Evolutionary conservation across 75 land plant species (phyloP), one percentile per base, ranked within the genome.

Genomic region (Isoetes taiwanensis): DNA sequence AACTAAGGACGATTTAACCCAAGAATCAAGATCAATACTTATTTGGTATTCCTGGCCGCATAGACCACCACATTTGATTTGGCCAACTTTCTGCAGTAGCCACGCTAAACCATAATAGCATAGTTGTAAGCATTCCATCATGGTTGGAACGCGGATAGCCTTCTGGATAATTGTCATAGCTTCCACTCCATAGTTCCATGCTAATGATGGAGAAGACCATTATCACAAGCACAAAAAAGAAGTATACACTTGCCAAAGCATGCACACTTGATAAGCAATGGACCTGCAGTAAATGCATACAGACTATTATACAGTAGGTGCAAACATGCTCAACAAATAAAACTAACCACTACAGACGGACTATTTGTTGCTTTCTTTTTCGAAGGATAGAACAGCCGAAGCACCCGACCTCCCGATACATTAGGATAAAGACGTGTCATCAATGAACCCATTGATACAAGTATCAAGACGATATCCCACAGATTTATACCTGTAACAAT

Each of bases 401-500:
- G 29, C 20, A 71, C 35, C 20, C 73, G 55, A 11, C 53, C 59
- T 1, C 52, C 31, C 56, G 73, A 64, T 25, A 71, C 52, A 25
- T 71, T 71, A 28, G 73, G 63, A 52, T 57, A 71, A 26, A 30
- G 32, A 33, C 43, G 11, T 37, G 68, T 34, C 28, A 54, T 40
- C 28, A 64, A 23, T 2, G 62, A 41, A 16, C 59, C 48, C 31
- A 54, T 50, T 21, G 73, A 64, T 12, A 64, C 41, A 25, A 33
- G 48, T 2, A 71, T 66, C 0, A 71, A 67, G 39, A 71, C 20
- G 12, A 62, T 48, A 25, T 71, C 73, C 5, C 48, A 59, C 28
- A 64, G 41, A 52, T 71, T 71, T 68, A 71, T 71, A 5, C 40
- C 73, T 71, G 73, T 58, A 39, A n/a, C n/a, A n/a, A n/a, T n/a